These are phyloP conservation scores for Secale cereale DNA, from an alignment of 176 grass and related monocot genomes.

Conservation along the genomic window DNA sequence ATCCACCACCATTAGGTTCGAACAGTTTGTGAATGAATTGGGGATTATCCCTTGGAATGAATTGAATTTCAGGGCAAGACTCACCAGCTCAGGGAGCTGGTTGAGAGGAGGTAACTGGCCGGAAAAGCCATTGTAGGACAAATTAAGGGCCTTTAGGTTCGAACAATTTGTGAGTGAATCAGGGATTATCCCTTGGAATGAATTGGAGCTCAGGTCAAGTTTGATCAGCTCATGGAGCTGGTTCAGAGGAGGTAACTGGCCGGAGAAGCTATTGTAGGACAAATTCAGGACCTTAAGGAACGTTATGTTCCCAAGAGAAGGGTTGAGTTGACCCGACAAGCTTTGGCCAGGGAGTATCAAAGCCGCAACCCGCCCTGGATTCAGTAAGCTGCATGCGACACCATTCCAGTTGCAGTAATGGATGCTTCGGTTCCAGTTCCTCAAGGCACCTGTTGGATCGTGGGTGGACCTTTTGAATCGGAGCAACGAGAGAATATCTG, in stretches of 20 bases:
- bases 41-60: neutral
- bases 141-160: too few relatives aligned
- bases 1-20: too few relatives aligned
- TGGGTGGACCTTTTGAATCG: neutral
- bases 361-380: too few relatives aligned
- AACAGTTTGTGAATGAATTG: neutral
- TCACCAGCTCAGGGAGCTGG: fast-evolving
- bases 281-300: too few relatives aligned
- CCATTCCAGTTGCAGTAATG: neutral
- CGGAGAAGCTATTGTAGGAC: too few relatives aligned
- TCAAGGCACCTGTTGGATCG: neutral
- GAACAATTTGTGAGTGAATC: neutral
- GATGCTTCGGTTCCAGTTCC: neutral
- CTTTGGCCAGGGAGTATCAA: too few relatives aligned
- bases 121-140: too few relatives aligned
- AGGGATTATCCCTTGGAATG: neutral
- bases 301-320: too few relatives aligned
- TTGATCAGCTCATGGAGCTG: fast-evolving
- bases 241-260: too few relatives aligned
- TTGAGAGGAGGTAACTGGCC: too few relatives aligned
- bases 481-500: neutral
- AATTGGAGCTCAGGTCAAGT: fast-evolving
- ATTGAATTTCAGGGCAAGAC: fast-evolving
- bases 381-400: too few relatives aligned
- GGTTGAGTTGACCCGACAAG: too few relatives aligned